phyloP scores from a whole-genome alignment of 2,329 filamentous ascomycete genomes.

The Trichoderma arundinaceum region DNA sequence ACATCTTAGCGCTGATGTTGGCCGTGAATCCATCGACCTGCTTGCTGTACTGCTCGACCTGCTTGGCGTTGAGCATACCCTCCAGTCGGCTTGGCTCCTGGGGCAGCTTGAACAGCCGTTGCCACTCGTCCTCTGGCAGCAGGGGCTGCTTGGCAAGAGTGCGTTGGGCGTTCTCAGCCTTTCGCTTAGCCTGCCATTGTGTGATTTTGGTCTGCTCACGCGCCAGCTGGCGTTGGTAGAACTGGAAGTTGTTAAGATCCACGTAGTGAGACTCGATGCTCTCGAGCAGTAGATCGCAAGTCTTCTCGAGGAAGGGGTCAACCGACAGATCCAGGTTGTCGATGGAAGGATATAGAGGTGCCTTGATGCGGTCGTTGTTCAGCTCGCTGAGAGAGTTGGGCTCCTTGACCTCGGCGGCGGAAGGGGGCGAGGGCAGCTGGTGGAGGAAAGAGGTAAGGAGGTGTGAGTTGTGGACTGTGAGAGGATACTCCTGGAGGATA shows the following conservation, averaged over 20 bases:
- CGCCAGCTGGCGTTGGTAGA: constrained; percentile 89
- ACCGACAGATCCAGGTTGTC: constrained; percentile 91
- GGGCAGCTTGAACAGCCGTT: constrained; percentile 96
- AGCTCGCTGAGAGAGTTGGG: constrained; percentile 82
- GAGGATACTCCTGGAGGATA: constrained; percentile 87
- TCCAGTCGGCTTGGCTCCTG: constrained; percentile 92
- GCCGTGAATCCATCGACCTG: constrained; percentile 97
- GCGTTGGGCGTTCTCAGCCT: constrained; percentile 89
- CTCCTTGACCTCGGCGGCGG: constrained; percentile 70
- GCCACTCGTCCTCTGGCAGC: constrained; percentile 97
- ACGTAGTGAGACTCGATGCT: constrained; percentile 98
- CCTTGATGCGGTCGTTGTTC: constrained; percentile 64
- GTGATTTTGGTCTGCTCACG: constrained; percentile 97
- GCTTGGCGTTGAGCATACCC: constrained; percentile 90
- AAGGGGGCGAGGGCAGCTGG: constrained; percentile 75
- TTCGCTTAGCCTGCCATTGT: constrained; percentile 95
- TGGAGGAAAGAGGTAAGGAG: constrained; percentile 94
- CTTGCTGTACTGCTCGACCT: constrained; percentile 97
- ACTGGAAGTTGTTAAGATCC: constrained; percentile 98
- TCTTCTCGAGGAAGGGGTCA: constrained; percentile 98
- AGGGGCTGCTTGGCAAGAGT: constrained; percentile 84
- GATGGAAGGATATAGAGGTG: constrained; percentile 83
- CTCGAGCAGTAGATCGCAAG: constrained; percentile 92
- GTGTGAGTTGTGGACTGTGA: constrained; percentile 94
- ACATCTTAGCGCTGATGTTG: constrained; percentile 94